Conservation (phyloP, 176 grass and related monocot species). For the Cymbopogon citratus region DNA sequence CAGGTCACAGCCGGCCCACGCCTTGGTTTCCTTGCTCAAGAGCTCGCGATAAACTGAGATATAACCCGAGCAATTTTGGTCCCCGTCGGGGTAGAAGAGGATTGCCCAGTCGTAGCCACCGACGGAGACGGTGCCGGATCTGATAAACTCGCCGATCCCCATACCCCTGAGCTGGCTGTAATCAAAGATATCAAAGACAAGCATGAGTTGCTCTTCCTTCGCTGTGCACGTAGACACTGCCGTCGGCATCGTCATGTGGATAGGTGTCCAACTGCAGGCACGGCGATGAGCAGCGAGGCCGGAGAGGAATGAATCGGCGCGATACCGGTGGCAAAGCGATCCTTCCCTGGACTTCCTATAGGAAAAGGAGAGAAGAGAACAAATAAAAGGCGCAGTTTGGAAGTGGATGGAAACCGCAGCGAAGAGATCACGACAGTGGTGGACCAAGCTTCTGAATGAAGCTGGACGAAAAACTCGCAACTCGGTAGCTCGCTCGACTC, state of each 20-base stretch:
- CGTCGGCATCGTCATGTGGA: not conserved
- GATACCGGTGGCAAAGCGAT: not conserved
- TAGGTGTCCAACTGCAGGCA: not conserved
- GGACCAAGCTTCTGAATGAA: not conserved
- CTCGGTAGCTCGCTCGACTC: too few species aligned
- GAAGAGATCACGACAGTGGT: not conserved
- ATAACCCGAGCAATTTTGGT: rapidly evolving
- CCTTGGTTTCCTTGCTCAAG: not conserved
- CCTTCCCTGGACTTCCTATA: not conserved
- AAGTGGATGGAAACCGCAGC: not conserved
- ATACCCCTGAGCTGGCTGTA: not conserved
- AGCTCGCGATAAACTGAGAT: not conserved
- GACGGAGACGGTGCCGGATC: not conserved
- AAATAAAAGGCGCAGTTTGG: not conserved
- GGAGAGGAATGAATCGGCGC: not conserved
- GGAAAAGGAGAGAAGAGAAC: not conserved
- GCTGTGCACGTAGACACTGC: not conserved
- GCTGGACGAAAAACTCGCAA: too few species aligned
- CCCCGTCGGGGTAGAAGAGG: not conserved
- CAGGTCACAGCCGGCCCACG: not conserved
- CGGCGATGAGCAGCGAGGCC: not conserved
- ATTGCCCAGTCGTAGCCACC: not conserved
- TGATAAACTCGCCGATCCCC: not conserved
- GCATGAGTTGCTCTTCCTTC: not conserved
- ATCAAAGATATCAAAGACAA: not conserved